These are phyloP conservation scores for Aspergillus sp. DNA, from an alignment of 2,329 filamentous ascomycete species.

Conservation along the genomic window DNA sequence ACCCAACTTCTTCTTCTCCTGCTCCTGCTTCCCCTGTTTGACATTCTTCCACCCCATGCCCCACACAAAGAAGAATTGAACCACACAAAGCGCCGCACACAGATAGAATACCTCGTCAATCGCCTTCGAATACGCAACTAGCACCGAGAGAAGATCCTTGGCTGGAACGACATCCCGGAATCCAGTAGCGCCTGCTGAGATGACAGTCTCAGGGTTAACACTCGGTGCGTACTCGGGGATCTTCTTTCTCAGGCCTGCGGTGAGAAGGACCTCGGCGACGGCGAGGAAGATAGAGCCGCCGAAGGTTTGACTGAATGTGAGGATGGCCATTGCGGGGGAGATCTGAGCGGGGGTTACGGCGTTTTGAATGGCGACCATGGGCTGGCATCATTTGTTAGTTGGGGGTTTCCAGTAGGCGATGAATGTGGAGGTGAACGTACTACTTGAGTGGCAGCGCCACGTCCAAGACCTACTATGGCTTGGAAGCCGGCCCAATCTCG, in stretches of 20 bases:
- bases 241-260: conserved; percentile 40
- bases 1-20: background rate
- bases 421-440: conserved; percentile 16
- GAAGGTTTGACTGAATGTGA: conserved; percentile 46
- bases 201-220: conserved; percentile 37
- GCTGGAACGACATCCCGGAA: conserved; percentile 39
- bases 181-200: conserved; percentile 49
- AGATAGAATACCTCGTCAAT: conserved; percentile 31
- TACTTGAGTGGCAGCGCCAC: conserved; percentile 36
- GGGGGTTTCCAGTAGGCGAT: conserved; percentile 1
- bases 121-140: conserved; percentile 35
- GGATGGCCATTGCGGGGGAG: conserved; percentile 44
- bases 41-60: conserved; percentile 35
- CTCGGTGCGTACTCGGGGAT: conserved; percentile 37
- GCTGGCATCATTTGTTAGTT: conserved; percentile 23
- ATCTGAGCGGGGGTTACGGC: conserved; percentile 36
- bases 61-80: conserved; percentile 20
- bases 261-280: conserved; percentile 55
- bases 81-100: conserved; percentile 17
- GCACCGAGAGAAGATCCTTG: conserved; percentile 30
- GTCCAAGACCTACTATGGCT: conserved; percentile 46
- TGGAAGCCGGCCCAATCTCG: conserved; percentile 54
- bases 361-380: conserved; percentile 46
- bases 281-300: conserved; percentile 54
- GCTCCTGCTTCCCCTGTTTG: conserved; percentile 19